Evolutionary conservation across 129 eudicot genomes (phyloP).

Genomic region (Lonicera japonica): DNA sequence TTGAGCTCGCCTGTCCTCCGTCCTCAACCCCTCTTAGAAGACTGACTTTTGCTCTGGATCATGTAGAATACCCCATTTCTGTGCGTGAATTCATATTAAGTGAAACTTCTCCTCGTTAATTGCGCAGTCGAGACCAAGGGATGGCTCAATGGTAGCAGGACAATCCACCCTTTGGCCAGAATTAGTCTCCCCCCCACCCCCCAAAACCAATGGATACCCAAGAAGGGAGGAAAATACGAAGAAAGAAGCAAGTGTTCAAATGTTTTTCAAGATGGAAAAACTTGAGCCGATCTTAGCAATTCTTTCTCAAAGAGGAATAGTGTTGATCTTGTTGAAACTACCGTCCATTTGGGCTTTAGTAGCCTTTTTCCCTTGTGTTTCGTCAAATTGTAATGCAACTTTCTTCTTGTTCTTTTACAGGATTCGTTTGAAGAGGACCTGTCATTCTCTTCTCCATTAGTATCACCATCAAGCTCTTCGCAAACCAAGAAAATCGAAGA

Average conservation of each 20-base stretch:
- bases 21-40: no score
- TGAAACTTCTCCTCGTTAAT: no score
- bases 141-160: no score
- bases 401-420: conserved; percentile 29
- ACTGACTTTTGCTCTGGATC: no score
- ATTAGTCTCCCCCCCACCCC: no score
- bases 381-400: neutral
- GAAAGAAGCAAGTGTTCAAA: neutral
- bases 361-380: neutral
- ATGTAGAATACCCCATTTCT: no score
- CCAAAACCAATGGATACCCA: no score
- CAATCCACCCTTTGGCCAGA: no score
- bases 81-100: no score
- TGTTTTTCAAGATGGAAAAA: neutral
- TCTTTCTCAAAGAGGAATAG: neutral
- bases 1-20: no score
- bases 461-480: conserved; percentile 33
- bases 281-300: neutral
- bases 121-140: no score
- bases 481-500: conserved; percentile 20
- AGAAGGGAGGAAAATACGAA: no score
- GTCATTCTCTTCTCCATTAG: conserved; percentile 27
- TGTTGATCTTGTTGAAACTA: neutral
- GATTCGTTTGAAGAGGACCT: conserved; percentile 38
- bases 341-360: neutral